Evolutionary conservation across 1,139 yeast species (phyloP), one percentile per base, ranked within the genome.

Genomic region (Geotrichum citri-aurantii): DNA sequence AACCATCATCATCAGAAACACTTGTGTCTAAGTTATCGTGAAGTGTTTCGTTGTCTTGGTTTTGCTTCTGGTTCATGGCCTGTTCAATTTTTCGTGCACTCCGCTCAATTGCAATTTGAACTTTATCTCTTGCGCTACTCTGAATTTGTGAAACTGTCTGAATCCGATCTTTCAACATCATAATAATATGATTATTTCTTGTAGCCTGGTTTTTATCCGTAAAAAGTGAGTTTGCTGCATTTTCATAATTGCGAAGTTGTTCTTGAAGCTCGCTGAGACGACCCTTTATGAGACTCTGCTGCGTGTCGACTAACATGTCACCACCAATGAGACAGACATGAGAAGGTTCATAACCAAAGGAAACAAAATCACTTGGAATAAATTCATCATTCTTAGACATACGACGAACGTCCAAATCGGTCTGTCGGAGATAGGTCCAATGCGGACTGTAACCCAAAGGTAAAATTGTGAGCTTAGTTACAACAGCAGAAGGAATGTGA

Each of bases 381-480:
- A 37, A 8, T 2, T 4, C 10, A 37, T 37, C 44, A 37, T 37
- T n/a, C 7, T 26, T 7, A 26, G 29, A 26, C 29, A 26, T 26
- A 7, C 7, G 29, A 19, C 14, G 44, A n/a, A 37, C 14, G 11
- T 65, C 66, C 29, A 63, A 66, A 42, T 44, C 49, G 1, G 82
- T 76, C 61, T 87, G 87, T 59, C 96, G 79, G 64, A 85, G 81
- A 71, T 89, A 92, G 31, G 86, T 80, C 69, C 90, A 85, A 60
- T 85, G 79, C 0, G 97, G 97, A 0, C 95, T 77, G 64, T 75
- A 81, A 60, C 88, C 78, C 65, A 92, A 76, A 1, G 96, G 95
- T 19, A 77, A 66, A 0, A 88, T 79, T 21, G 74, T 74, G 53
- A 92, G 79, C 50, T 77, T 73, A 0, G 95, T 92, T 52, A 78